Percentiles rank a stretch among this genome's conserved stretches.
Evolutionary conservation across 257 asterid genomes (phyloP).

Genomic region (Cinchona pubescens): DNA sequence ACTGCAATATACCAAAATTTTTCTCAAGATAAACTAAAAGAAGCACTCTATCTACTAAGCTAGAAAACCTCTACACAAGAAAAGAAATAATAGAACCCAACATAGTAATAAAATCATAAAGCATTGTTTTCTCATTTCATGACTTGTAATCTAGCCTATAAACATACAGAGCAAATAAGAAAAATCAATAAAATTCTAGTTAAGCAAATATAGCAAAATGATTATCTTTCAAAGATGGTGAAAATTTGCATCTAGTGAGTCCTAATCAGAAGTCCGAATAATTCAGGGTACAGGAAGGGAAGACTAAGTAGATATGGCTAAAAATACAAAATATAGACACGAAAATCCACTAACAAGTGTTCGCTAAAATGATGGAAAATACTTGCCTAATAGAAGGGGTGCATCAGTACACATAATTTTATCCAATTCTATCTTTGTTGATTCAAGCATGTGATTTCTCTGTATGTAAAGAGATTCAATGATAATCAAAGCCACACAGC

Average conservation of each 20-base stretch:
- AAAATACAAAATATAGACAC: neutral
- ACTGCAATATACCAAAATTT: neutral
- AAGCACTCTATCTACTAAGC: neutral
- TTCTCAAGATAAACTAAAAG: neutral
- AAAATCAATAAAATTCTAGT: neutral
- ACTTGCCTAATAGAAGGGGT: conserved; percentile 97
- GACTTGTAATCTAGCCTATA: neutral
- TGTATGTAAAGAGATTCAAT: neutral
- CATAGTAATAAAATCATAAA: neutral
- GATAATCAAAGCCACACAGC: neutral
- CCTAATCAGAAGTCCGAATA: neutral
- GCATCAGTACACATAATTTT: conserved; percentile 86
- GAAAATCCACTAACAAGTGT: neutral
- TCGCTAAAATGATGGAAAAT: conserved; percentile 15
- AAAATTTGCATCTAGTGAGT: neutral
- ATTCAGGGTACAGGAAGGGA: neutral
- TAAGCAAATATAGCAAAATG: neutral
- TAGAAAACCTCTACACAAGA: neutral
- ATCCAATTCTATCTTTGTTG: conserved; percentile 76
- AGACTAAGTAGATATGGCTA: neutral
- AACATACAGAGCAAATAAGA: neutral
- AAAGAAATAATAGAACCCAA: neutral
- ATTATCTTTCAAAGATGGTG: neutral
- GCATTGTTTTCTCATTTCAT: neutral
- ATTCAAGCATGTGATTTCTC: conserved; percentile 34